Base-by-base conservation (phyloP, 2,329 filamentous ascomycete genomes). In the Colletotrichum orbiculare region DNA sequence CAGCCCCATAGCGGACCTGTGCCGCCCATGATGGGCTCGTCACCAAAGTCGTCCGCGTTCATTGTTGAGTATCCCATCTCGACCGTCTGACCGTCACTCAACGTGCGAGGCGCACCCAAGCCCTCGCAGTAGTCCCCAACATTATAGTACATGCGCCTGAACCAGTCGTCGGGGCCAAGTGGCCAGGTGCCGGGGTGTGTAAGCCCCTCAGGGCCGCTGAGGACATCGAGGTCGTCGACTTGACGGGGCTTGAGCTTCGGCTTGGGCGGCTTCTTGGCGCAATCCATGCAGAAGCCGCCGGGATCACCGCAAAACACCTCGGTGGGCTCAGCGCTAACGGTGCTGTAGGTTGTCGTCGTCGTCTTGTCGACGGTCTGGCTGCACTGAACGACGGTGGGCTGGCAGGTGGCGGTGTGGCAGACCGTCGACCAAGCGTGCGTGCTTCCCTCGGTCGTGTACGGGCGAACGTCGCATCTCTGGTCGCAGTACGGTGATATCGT, bases 71-170 rank as follows among this genome's bases (percentile, higher is more conserved):
- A 9, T 37, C 60, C 60, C 10, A 34, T 35, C 33, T 7, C 15
- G 8, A 17, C 7, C 38, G 55, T 61, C 25, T 45, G 59, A 4
- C 35, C 42, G 35, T 41, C 15, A 1, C 9, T 34, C 6, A 59
- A 39, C 10, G 39, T 48, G 6, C 42, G 33, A 9, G 38, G 41
- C 43, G 39, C 54, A 15, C 13, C 33, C 13, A 61, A 38, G 2
- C 50, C 48, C 13, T 46, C 39, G 38, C 66, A 56, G 25, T 67
- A 64, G 43, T 37, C 67, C 34, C 69, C 70, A 34, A 71, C 68
- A 47, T 73, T 73, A 53, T 73, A 80, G 64, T 83, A 85, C 62
- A 86, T 85, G 6, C 54, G 48, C 4, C 25, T 9, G 17, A 41
- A 67, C 66, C 66, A 68, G 39, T 56, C 13, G 79, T 82, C 1